These are phyloP conservation scores for Leccinum variicolor DNA, from an alignment of 768 basidiomycete genomes.

Conservation along the genomic window DNA sequence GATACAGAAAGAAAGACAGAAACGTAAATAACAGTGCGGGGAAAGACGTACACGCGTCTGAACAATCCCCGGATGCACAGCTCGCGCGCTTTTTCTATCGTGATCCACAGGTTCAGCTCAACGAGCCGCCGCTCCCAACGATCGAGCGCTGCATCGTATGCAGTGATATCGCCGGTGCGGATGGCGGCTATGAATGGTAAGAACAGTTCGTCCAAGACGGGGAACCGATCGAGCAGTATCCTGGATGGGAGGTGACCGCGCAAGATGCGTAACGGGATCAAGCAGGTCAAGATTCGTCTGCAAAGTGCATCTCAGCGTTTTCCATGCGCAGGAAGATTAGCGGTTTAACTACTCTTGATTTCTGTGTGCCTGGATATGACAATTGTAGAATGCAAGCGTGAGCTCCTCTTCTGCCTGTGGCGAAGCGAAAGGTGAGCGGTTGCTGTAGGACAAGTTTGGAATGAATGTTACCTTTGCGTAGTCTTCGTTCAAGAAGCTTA, in stretches of 20 bases:
- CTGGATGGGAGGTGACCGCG: constrained; percentile 81
- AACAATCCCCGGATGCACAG: no score
- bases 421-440: constrained; percentile 1
- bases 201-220: constrained; percentile 69
- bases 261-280: constrained; percentile 86
- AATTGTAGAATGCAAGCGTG: constrained; percentile 82
- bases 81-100: no score
- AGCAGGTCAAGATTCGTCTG: constrained; percentile 87
- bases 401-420: constrained; percentile 82
- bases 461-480: constrained; percentile 61
- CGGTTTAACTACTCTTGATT: constrained; percentile 73
- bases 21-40: no score
- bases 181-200: constrained; percentile 80
- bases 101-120: constrained; percentile 61
- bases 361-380: constrained; percentile 60
- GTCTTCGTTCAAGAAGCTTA: constrained; percentile 91
- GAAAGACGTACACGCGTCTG: no score
- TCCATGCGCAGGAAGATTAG: neutral
- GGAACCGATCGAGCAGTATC: constrained; percentile 68
- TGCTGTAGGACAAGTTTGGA: neutral
- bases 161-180: constrained; percentile 66
- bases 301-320: neutral
- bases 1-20: no score
- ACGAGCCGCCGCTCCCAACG: constrained; percentile 69
- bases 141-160: constrained; percentile 80